These are phyloP conservation scores for Talaromyces wortmannii DNA, from an alignment of 495 filamentous ascomycete genomes.

Conservation along the genomic window DNA sequence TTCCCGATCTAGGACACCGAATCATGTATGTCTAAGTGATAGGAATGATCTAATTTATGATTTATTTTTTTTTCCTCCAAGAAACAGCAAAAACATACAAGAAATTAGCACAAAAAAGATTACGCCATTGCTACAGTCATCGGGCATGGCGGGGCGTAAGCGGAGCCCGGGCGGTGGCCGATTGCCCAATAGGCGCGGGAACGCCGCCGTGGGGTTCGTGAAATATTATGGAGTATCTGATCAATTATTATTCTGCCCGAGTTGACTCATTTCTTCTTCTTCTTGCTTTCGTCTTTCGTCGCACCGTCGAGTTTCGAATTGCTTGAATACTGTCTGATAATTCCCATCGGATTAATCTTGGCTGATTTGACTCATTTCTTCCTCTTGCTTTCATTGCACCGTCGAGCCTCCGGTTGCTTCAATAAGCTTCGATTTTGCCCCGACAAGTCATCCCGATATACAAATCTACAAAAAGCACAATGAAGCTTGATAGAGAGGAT, in stretches of 20 bases:
- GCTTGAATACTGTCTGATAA: no score
- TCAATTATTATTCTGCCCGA: neutral
- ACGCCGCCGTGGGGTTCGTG: neutral
- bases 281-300: no score
- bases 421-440: no score
- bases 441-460: no score
- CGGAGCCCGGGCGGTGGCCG: neutral
- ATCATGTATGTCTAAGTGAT: neutral
- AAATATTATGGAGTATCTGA: neutral
- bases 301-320: no score
- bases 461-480: neutral
- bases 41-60: neutral
- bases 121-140: neutral
- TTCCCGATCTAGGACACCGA: neutral
- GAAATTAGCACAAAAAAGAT: neutral
- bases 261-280: neutral
- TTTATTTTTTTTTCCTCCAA: neutral
- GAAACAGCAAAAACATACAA: neutral
- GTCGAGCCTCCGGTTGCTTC: no score
- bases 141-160: neutral
- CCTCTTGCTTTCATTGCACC: no score
- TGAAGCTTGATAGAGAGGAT: constrained; percentile 47
- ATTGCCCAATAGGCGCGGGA: neutral
- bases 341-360: no score
- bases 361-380: neutral